These are phyloP conservation scores for Microdochium trichocladiopsis DNA, from an alignment of 2,329 filamentous ascomycete genomes.

Conservation along the genomic window DNA sequence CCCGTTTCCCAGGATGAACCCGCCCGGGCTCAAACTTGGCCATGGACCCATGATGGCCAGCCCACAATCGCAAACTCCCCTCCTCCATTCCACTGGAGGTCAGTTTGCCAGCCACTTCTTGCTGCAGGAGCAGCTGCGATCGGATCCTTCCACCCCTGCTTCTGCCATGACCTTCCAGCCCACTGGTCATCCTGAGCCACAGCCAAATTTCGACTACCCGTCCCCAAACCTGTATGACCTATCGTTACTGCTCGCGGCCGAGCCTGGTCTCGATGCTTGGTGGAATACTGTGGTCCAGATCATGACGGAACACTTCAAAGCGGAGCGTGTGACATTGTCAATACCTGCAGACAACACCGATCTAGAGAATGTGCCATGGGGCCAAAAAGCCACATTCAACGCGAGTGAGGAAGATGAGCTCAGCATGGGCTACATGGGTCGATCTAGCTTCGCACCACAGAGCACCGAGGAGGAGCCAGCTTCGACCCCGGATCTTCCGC, in stretches of 20 bases:
- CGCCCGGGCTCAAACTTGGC: constrained; percentile 39
- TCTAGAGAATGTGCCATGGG: constrained; percentile 95
- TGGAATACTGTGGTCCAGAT: constrained; percentile 84
- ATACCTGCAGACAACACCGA: constrained; percentile 88
- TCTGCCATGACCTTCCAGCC: constrained; percentile 61
- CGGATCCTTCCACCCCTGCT: constrained; percentile 54
- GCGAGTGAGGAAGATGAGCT: constrained; percentile 54
- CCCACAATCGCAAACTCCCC: constrained; percentile 53
- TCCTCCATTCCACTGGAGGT: constrained; percentile 25
- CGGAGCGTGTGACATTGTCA: constrained; percentile 78
- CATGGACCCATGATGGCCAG: constrained; percentile 58
- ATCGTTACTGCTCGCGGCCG: constrained; percentile 69
- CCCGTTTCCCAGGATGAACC: constrained; percentile 71
- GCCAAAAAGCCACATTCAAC: constrained; percentile 87
- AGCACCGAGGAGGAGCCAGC: constrained; percentile 18
- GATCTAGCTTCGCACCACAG: constrained; percentile 26
- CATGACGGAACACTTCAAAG: constrained; percentile 74
- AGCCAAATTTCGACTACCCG: constrained; percentile 58
- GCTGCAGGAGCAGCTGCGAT: constrained; percentile 49
- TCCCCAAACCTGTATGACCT: constrained; percentile 85
- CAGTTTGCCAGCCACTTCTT: constrained; percentile 27
- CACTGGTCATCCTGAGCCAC: constrained; percentile 32
- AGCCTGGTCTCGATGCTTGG: constrained; percentile 87
- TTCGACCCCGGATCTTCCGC: constrained; percentile 13
- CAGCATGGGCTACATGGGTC: constrained; percentile 53